A percentile compares a stretch with the other conserved stretches of the same genome.
phyloP scores from a whole-genome alignment of 2,329 filamentous ascomycete genomes.

The Oidium heveae region DNA sequence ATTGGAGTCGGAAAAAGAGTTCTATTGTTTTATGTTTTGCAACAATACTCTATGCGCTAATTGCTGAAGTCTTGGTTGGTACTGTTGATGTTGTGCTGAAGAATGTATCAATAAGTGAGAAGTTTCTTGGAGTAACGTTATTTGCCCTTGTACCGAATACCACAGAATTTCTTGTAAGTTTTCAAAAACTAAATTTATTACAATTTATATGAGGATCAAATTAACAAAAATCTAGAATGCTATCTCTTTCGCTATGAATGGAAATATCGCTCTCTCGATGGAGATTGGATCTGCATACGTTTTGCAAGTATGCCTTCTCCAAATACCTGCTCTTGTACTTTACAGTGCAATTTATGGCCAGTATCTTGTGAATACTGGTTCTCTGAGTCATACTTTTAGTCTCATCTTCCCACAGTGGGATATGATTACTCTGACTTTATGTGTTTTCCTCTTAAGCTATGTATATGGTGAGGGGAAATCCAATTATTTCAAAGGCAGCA shows the following conservation, averaged over 20 bases:
- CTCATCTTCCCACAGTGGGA: constrained; percentile 98
- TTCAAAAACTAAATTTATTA: not conserved
- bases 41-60: constrained; percentile 81
- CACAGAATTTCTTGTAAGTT: constrained; percentile 73
- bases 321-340: constrained; percentile 77
- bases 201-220: not conserved
- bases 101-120: constrained; percentile 79
- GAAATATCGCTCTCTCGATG: constrained; percentile 96
- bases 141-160: constrained; percentile 96
- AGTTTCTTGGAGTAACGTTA: constrained; percentile 87
- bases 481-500: constrained; percentile 98
- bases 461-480: constrained; percentile 98
- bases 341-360: constrained; percentile 57
- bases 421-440: constrained; percentile 89
- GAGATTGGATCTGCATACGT: constrained; percentile 96
- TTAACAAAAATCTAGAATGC: constrained; percentile 35
- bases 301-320: constrained; percentile 79
- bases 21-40: constrained; percentile 68
- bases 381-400: constrained; percentile 43
- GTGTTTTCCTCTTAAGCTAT: constrained; percentile 87
- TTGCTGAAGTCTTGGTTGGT: constrained; percentile 89
- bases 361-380: constrained; percentile 26
- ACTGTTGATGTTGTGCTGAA: constrained; percentile 92
- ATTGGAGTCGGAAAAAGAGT: constrained; percentile 87
- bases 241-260: constrained; percentile 98